Evolutionary conservation across 192 early-diverging fungal species (phyloP).

Genomic region (Diversispora epigaea): DNA sequence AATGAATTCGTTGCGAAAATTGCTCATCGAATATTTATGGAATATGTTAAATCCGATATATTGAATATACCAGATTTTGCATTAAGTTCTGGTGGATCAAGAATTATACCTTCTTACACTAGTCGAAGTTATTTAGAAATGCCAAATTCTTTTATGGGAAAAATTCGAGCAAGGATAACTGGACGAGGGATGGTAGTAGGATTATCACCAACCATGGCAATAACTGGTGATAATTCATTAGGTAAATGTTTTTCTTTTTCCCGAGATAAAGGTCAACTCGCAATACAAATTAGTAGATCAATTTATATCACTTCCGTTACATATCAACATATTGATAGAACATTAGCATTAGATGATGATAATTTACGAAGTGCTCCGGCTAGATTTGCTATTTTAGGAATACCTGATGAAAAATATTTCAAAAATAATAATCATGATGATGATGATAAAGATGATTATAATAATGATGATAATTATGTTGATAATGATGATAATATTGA

Average conservation of each 20-base stretch:
- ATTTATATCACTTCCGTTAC: constrained; percentile 60
- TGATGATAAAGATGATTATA: too few relatives aligned
- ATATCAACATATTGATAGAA: constrained; percentile 63
- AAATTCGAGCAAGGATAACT: not conserved
- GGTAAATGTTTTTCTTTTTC: constrained; percentile 73
- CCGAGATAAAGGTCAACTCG: constrained; percentile 59
- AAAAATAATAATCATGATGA: not conserved
- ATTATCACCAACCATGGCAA: constrained; percentile 17
- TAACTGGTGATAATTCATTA: not conserved
- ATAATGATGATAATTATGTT: too few relatives aligned
- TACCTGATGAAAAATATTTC: constrained; percentile 18
- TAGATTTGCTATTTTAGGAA: constrained; percentile 62
- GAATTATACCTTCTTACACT: constrained; percentile 59
- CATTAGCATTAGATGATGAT: constrained; percentile 51
- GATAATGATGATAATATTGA: too few relatives aligned
- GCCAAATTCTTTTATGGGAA: not conserved
- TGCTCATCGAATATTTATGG: not conserved
- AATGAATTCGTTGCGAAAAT: not conserved
- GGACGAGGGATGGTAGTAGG: too few relatives aligned
- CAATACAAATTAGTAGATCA: constrained; percentile 56
- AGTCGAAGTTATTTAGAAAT: constrained; percentile 36
- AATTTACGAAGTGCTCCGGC: constrained; percentile 54
- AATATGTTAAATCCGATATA: constrained; percentile 2
- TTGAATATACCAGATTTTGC: constrained; percentile 59
- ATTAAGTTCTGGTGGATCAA: constrained; percentile 58